Evolutionary conservation across 768 basidiomycete species (phyloP).

Genomic region (Serendipita sp.): DNA sequence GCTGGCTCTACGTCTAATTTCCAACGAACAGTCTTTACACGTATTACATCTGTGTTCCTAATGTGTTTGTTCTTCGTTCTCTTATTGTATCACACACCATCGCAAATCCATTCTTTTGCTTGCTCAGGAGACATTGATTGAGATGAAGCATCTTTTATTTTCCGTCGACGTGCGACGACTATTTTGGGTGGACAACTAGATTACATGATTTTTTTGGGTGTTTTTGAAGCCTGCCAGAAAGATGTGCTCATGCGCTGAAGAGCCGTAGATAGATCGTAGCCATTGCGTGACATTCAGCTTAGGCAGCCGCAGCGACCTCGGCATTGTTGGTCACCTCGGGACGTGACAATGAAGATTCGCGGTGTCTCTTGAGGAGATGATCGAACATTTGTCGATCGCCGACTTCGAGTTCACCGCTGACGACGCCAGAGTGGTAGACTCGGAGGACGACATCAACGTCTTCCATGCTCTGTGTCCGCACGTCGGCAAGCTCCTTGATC

Average conservation of each 20-base stretch:
- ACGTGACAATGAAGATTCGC: constrained; percentile 19
- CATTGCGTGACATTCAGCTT: neutral
- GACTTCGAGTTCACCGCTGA: constrained; percentile 77
- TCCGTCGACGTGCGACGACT: neutral
- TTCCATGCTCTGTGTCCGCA: constrained; percentile 97
- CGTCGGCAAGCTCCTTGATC: constrained; percentile 98
- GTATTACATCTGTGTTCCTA: neutral
- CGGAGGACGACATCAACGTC: constrained; percentile 95
- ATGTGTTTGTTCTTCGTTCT: neutral
- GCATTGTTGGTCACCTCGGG: neutral
- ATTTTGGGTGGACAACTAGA: neutral
- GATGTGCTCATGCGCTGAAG: neutral
- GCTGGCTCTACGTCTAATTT: constrained; percentile 46
- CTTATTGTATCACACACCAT: neutral
- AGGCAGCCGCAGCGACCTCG: neutral
- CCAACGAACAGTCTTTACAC: neutral
- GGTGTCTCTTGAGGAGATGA: constrained; percentile 66
- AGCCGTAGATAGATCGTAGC: neutral
- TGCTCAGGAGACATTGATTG: too few species aligned
- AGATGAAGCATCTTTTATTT: neutral
- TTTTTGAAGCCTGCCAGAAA: neutral
- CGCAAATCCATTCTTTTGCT: too few species aligned
- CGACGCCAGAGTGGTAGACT: constrained; percentile 88
- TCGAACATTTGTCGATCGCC: constrained; percentile 91
- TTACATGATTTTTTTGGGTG: neutral